A percentile compares a stretch with the other conserved stretches of the same genome.
phyloP scores from a whole-genome alignment of 495 filamentous ascomycete genomes.

The Staphylotrichum tortipilum region DNA sequence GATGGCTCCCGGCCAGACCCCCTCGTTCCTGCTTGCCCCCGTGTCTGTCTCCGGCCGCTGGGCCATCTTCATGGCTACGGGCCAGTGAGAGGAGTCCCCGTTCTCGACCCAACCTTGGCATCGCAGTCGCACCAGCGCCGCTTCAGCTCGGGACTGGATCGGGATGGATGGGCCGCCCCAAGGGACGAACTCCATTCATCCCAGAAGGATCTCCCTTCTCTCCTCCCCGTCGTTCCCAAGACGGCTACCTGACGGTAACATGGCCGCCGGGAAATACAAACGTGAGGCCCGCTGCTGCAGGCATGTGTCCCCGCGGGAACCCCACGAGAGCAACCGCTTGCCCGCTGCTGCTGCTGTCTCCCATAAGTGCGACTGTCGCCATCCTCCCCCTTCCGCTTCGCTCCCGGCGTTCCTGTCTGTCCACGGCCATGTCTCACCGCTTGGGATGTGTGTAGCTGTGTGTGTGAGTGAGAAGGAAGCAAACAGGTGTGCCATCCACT shows the following conservation, averaged over 20 bases:
- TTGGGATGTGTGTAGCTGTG: slow-evolving; percentile 15
- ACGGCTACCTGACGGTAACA: slow-evolving; percentile 14
- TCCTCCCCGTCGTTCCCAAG: slow-evolving; percentile 3
- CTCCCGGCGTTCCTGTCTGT: slow-evolving; percentile 2
- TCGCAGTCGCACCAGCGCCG: slow-evolving; percentile 3
- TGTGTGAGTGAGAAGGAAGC: slow-evolving; percentile 17
- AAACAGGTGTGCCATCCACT: slow-evolving; percentile 8
- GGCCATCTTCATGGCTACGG: too few species aligned
- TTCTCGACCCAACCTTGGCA: slow-evolving; percentile 4
- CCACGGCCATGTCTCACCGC: slow-evolving; percentile 26
- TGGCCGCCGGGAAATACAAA: slow-evolving; percentile 26
- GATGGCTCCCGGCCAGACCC: too few species aligned
- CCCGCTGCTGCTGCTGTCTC: slow-evolving; percentile 12
- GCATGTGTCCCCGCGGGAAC: slow-evolving; percentile 25
- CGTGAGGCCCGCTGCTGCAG: slow-evolving; percentile 21
- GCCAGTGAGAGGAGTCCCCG: too few species aligned
- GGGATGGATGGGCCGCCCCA: background rate
- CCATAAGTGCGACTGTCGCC: slow-evolving; percentile 25
- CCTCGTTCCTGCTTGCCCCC: too few species aligned
- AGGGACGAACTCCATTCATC: too few species aligned
- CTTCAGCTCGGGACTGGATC: background rate
- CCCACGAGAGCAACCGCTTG: too few species aligned
- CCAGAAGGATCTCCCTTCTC: too few species aligned
- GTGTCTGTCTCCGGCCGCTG: too few species aligned
- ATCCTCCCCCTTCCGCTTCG: slow-evolving; percentile 2